Evolutionary conservation across 2,329 filamentous ascomycete species (phyloP).

Genomic region (Colletotrichum karsti): DNA sequence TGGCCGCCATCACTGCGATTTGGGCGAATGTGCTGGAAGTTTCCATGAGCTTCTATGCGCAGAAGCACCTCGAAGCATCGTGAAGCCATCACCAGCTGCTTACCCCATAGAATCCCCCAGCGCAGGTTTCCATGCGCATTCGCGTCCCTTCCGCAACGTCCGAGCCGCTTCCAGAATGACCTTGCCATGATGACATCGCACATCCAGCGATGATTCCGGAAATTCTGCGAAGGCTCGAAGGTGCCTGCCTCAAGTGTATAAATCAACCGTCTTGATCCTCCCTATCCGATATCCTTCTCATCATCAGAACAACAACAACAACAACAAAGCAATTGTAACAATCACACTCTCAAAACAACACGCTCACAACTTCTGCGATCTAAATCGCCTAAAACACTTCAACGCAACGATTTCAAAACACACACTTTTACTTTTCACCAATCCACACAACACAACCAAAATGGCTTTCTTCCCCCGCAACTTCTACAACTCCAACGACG

Average conservation of each 20-base stretch:
- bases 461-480: conserved; percentile 70
- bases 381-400: background rate
- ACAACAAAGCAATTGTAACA: too few relatives aligned
- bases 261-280: conserved; percentile 33
- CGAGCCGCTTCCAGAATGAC: conserved; percentile 25
- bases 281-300: conserved; percentile 18
- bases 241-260: conserved; percentile 36
- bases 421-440: background rate
- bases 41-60: conserved; percentile 34
- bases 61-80: conserved; percentile 28
- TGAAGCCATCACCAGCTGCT: conserved; percentile 18
- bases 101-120: background rate
- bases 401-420: background rate
- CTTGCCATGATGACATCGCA: conserved; percentile 4
- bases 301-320: conserved; percentile 38
- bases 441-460: conserved; percentile 40
- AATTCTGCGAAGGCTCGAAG: conserved; percentile 33
- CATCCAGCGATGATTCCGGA: conserved; percentile 33
- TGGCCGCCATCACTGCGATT: background rate
- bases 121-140: background rate
- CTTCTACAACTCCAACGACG: conserved; percentile 54
- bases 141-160: background rate
- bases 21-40: conserved; percentile 37
- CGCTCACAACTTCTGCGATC: background rate
- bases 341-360: conserved; percentile 1